Percentiles rank a stretch among this genome's conserved stretches.
Conservation (phyloP, 768 basidiomycete species). For the Boletellus ananiceps region DNA sequence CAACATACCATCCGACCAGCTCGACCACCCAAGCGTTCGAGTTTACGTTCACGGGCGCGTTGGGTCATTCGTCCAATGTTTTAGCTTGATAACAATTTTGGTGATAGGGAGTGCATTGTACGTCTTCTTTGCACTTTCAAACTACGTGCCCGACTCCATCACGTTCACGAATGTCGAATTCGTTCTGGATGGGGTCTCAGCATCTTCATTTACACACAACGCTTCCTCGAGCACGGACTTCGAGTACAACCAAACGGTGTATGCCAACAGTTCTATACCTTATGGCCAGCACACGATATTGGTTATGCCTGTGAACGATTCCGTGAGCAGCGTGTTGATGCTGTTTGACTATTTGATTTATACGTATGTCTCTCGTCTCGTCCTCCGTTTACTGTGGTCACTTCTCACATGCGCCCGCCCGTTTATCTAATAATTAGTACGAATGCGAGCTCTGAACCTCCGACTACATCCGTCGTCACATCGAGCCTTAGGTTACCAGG, state of each 20-base stretch:
- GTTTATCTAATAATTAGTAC: neutral
- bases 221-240: neutral
- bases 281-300: constrained; percentile 2
- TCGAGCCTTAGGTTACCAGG: too few species aligned
- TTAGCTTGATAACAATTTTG: neutral
- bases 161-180: constrained; percentile 8
- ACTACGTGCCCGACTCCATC: neutral
- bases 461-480: neutral
- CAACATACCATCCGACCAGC: neutral
- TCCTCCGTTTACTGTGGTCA: too few species aligned
- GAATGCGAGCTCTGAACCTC: neutral
- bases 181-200: neutral
- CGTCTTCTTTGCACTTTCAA: constrained; percentile 14
- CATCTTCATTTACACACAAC: neutral
- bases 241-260: constrained; percentile 13
- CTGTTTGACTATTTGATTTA: constrained; percentile 19
- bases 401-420: too few species aligned
- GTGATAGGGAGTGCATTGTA: constrained; percentile 14
- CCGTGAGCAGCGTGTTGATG: neutral
- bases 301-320: neutral
- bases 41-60: constrained; percentile 12
- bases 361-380: constrained; percentile 4
- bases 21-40: neutral
- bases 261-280: constrained; percentile 2
- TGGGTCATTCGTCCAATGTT: too few species aligned